Evolutionary conservation across 306 rosid genomes (phyloP), one percentile per base, ranked within the genome.

Genomic region (Ammopiptanthus mongolicus): DNA sequence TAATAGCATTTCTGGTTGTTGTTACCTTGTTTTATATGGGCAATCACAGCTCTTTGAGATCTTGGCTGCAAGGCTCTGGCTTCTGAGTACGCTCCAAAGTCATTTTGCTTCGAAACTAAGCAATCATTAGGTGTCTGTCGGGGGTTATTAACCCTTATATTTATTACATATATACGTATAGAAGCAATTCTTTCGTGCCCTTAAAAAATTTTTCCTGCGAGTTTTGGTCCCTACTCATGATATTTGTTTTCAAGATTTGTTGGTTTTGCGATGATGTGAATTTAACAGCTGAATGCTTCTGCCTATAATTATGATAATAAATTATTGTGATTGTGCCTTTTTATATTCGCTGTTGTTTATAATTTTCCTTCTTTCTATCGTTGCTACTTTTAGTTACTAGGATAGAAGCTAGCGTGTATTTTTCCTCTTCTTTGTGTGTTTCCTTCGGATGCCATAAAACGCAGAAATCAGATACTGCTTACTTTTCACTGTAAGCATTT

Each of bases 11-110:
- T 34, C 34, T 86, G 58, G 74, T 64, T 64, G 78, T 62, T 39
- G 75, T 81, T 61, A 91, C 80, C 75, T 59, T 88, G 79, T 80
- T 84, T 75, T 79, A 75, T 44, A 33, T 87, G 67, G 96, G 88
- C 73, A 82, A 84, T 52, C 69, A 64, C 84, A 76, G 77, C 82
- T 59, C 79, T 15, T 65, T 79, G 65, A 75, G 84, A 72, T 83
- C 82, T 15, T 82, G 78, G 36, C 73, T 81, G 51, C 83, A 53
- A 60, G 60, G 75, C 66, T 85, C 76, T 57, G 88, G 84, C 63
- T 86, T 79, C 87, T 91, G 87, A 88, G 51, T 76, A 57, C 66
- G 36, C 33, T 66, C 25, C 41, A 5, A 6, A 66, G 60, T 48
- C 59, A 53, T 67, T 31, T 63, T 70, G 64, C 69, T 81, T 70